Conservation (phyloP, 768 basidiomycete species). For the Termitomyces sp. region DNA sequence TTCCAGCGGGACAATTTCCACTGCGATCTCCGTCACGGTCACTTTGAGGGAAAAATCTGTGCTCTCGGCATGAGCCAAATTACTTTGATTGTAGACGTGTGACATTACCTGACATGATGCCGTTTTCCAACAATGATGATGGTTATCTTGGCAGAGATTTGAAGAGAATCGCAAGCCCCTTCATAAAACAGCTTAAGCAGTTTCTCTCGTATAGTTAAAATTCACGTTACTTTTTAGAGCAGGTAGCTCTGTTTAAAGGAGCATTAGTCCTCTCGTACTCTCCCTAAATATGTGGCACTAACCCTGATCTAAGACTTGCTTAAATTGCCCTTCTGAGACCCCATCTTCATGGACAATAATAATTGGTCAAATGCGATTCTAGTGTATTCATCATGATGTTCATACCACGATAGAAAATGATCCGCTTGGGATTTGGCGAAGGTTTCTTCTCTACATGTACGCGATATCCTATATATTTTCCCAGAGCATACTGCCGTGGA, state of each 20-base stretch:
- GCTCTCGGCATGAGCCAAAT: background rate
- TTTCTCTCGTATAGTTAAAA: background rate
- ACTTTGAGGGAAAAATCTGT: slow-evolving; percentile 30
- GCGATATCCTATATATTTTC: slow-evolving; percentile 57
- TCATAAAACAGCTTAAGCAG: slow-evolving; percentile 5
- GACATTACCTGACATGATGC: slow-evolving; percentile 38
- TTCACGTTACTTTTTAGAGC: slow-evolving; percentile 39
- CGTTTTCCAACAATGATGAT: slow-evolving; percentile 69
- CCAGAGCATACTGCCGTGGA: slow-evolving; percentile 41
- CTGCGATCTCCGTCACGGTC: slow-evolving; percentile 54
- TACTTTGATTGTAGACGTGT: slow-evolving; percentile 5
- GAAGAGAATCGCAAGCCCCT: slow-evolving; percentile 51
- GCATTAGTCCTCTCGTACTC: background rate
- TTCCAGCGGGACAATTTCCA: slow-evolving; percentile 74
- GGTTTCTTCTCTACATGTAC: slow-evolving; percentile 43
- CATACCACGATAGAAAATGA: slow-evolving; percentile 73
- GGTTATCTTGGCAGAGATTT: slow-evolving; percentile 55
- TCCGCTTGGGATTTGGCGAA: slow-evolving; percentile 50
- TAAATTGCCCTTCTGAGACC: slow-evolving; percentile 50
- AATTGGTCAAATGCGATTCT: background rate
- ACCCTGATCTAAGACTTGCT: slow-evolving; percentile 51
- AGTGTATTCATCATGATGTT: background rate
- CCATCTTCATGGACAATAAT: slow-evolving; percentile 36
- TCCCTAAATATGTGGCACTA: slow-evolving; percentile 3
- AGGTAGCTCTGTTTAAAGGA: slow-evolving; percentile 35